Evolutionary conservation across 1,284 basidiomycete species (phyloP).

Genomic region (Moesziomyces globuligerus): DNA sequence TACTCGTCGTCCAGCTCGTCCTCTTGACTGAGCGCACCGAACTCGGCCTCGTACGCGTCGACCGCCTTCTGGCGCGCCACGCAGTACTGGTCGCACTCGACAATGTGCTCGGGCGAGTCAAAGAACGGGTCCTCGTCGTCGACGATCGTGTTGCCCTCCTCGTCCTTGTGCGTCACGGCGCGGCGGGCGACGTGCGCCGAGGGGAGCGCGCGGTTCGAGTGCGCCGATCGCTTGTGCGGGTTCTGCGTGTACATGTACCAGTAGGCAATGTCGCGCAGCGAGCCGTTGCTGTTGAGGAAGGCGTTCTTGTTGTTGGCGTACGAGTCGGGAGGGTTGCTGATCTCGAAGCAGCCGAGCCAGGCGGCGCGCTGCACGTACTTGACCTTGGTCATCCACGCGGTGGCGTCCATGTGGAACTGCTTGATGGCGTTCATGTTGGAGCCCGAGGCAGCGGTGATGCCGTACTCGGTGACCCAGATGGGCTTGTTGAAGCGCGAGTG

Average conservation of each 20-base stretch:
- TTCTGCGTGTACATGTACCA: constrained; percentile 50
- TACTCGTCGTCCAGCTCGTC: constrained; percentile 35
- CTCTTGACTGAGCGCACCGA: constrained; percentile 33
- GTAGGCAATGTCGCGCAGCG: constrained; percentile 53
- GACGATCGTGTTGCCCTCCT: constrained; percentile 43
- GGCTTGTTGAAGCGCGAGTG: constrained; percentile 53
- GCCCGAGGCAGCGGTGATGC: constrained; percentile 55
- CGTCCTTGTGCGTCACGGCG: constrained; percentile 40
- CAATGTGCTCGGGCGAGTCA: constrained; percentile 28
- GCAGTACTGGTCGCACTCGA: constrained; percentile 52
- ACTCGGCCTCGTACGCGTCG: constrained; percentile 30
- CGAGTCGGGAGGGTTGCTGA: constrained; percentile 56
- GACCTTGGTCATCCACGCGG: constrained; percentile 46
- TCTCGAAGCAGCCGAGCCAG: constrained; percentile 63
- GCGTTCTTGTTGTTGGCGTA: constrained; percentile 62
- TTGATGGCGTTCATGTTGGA: constrained; percentile 48
- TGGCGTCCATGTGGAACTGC: constrained; percentile 56
- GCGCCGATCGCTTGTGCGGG: constrained; percentile 22
- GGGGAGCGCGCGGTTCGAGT: constrained; percentile 51
- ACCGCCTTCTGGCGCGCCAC: constrained; percentile 37
- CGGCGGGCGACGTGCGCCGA: constrained; percentile 32
- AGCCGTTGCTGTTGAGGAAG: constrained; percentile 55
- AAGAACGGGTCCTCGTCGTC: constrained; percentile 46
- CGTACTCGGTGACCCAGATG: constrained; percentile 66
- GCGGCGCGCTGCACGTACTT: constrained; percentile 62